These are phyloP conservation scores for Yamadazyma nakazawae DNA, from an alignment of 805 yeast genomes.

Conservation along the genomic window DNA sequence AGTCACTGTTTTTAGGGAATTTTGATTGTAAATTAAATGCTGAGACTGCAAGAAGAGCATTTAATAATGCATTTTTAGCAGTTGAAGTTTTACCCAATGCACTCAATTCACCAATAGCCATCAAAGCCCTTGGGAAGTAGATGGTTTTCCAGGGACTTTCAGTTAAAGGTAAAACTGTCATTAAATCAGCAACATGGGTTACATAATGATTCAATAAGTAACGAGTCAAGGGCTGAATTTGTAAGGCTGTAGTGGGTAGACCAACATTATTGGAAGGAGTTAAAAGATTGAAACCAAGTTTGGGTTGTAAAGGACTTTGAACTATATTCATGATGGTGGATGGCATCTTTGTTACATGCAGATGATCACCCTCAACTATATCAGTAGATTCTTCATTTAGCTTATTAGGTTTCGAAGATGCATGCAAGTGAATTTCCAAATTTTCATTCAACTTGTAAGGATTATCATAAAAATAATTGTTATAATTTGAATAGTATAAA, in stretches of 20 bases:
- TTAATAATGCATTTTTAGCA: conserved; percentile 72
- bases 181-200: conserved; percentile 72
- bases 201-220: conserved; percentile 70
- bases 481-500: conserved; percentile 36
- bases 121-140: conserved; percentile 78
- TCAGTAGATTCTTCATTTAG: conserved; percentile 22
- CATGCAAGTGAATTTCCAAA: conserved; percentile 43
- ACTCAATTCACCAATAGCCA: conserved; percentile 78
- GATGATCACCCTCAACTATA: conserved; percentile 34
- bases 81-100: conserved; percentile 71
- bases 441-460: conserved; percentile 37
- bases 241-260: conserved; percentile 59
- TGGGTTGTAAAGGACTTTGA: conserved; percentile 35
- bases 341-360: conserved; percentile 47
- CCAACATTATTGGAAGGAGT: conserved; percentile 25
- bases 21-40: conserved; percentile 79
- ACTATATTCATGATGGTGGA: conserved; percentile 51
- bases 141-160: conserved; percentile 87
- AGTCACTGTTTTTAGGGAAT: conserved; percentile 59
- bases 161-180: conserved; percentile 68
- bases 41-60: conserved; percentile 76
- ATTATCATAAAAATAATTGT: conserved; percentile 37
- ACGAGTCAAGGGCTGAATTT: conserved; percentile 66
- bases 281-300: conserved; percentile 41
- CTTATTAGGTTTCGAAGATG: conserved; percentile 19